Evolutionary conservation across 2,329 filamentous ascomycete genomes (phyloP), one percentile per base, ranked within the genome.

Genomic region (Pseudogymnoascus sp.): DNA sequence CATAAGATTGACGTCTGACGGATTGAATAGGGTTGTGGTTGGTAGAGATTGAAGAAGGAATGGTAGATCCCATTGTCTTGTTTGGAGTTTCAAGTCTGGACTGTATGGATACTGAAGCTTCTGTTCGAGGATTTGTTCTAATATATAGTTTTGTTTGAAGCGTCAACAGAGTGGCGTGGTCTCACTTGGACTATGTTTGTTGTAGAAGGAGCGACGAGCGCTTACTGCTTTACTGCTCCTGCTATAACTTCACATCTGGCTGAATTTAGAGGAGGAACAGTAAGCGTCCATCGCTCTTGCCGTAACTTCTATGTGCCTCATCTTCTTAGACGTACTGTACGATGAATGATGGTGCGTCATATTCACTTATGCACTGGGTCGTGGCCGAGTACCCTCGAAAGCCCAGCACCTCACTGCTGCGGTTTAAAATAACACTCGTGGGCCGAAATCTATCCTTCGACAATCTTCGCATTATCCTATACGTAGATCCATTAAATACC

Each of bases 401-500:
- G 14, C 22, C 3, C 5, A 25, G 12, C 11, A 49, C 14, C n/a
- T n/a, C 23, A 25, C 23, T 16, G 14, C 7, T 30, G 23, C 14
- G 5, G 22, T 4, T 30, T 28, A 1, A 52, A 52, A 9, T 11
- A 14, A n/a, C 4, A 49, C 12, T 5, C 42, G 41, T 28, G 14
- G 42, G 42, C 12, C 3, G n/a, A n/a, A 30, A 30, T 9, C 3
- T 5, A 30, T 16, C 45, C 14, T 6, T 30, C 16, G 45, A 30
- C 16, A 16, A 14, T 22, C 19, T 19, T 59, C 49, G 61, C 9
- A 33, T 35, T 55, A 33, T 35, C 11, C 6, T 55, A 55, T 55
- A 55, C 5, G 5, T 55, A 55, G 5, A 33, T 64, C 16, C 45
- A 62, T 62, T 60, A 66, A 33, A 41, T 42, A 8, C 28, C 2